A percentile compares a stretch with the other conserved stretches of the same genome.
phyloP scores from a whole-genome alignment of 176 grass and related monocot species.

The Cocos nucifera region DNA sequence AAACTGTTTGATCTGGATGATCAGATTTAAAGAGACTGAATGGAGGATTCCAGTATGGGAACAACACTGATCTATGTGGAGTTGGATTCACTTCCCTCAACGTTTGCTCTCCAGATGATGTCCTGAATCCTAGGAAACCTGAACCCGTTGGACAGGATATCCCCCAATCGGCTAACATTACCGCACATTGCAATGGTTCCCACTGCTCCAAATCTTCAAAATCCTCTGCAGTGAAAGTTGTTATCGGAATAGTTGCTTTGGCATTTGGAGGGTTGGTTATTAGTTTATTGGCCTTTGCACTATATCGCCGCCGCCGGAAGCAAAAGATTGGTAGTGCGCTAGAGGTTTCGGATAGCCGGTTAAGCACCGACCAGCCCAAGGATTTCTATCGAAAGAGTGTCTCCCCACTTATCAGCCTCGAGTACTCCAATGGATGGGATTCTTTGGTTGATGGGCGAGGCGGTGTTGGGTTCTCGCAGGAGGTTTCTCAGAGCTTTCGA shows the following conservation, averaged over 20 bases:
- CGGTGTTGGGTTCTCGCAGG: slow-evolving; percentile 45
- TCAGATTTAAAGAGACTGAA: slow-evolving; percentile 51
- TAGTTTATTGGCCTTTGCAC: slow-evolving; percentile 45
- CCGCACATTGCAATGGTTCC: slow-evolving; percentile 12
- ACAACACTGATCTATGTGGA: slow-evolving; percentile 66
- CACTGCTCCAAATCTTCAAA: slow-evolving; percentile 25
- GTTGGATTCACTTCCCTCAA: slow-evolving; percentile 44
- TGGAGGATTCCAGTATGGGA: slow-evolving; percentile 48
- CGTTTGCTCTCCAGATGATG: slow-evolving; percentile 28
- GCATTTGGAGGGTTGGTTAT: slow-evolving; percentile 37
- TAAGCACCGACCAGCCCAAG: slow-evolving; percentile 88
- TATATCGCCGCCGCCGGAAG: slow-evolving; percentile 73
- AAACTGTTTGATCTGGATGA: slow-evolving; percentile 10
- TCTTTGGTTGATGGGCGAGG: slow-evolving; percentile 33
- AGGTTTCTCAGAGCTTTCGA: slow-evolving; percentile 62
- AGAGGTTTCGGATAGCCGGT: slow-evolving; percentile 81
- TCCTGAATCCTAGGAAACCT: slow-evolving; percentile 47
- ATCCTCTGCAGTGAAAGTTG: slow-evolving; percentile 31
- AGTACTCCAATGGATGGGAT: slow-evolving; percentile 77
- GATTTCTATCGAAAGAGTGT: slow-evolving; percentile 60
- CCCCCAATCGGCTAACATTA: slow-evolving; percentile 27
- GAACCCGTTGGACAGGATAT: slow-evolving; percentile 43
- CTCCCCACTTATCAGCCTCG: slow-evolving; percentile 72
- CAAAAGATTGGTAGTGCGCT: slow-evolving; percentile 90
- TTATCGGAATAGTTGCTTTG: slow-evolving; percentile 44